Base-by-base conservation (phyloP, 495 filamentous ascomycete genomes). In the Baudoinia panamericana region DNA sequence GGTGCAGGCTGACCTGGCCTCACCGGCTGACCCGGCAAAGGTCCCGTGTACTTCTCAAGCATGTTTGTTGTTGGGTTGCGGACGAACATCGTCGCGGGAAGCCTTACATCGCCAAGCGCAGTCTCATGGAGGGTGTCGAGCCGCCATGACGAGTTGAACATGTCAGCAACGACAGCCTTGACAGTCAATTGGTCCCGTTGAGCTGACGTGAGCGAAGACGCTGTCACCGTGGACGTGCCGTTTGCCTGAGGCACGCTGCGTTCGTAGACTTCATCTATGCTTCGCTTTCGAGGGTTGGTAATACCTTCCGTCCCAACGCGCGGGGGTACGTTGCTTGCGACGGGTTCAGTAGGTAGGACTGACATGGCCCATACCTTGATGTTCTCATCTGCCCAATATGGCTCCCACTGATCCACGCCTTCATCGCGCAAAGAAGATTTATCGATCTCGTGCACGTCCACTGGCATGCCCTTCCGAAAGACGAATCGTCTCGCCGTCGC, bases 401-500 rank as follows among this genome's bases (percentile, higher is more conserved):
- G 84, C 20, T 59, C 56, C 45, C 64, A 60, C 27, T 55, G 39
- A 11, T 43, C 50, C 21, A 50, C 42, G 7, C 46, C 53, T 24
- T 55, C 51, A n/a, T 49, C 36, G 36, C 47, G 39, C 5, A 43
- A 37, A 53, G 64, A 23, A 30, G 69, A 67, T 16, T 61, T 41
- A 26, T 63, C 64, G 40, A 81, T 67, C 58, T 96, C 90, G 32
- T 68, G 65, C 18, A 73, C 67, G 16, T 55, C 60, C 1, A 94
- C 29, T 1, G 85, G 84, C 55, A 88, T 68, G 0, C 78, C 76
- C 53, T 78, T 83, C 19, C 90, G 68, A 54, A 96, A 88, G n/a
- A 97, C 70, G 58, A 93, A 96, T 22, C 75, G 62, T 27, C 90
- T 70, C n/a, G 81, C 75, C 0, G 83, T 82, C 22, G 85, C 87